phyloP scores from a whole-genome alignment of 2,329 filamentous ascomycete species.

The Hypomyces rosellus region DNA sequence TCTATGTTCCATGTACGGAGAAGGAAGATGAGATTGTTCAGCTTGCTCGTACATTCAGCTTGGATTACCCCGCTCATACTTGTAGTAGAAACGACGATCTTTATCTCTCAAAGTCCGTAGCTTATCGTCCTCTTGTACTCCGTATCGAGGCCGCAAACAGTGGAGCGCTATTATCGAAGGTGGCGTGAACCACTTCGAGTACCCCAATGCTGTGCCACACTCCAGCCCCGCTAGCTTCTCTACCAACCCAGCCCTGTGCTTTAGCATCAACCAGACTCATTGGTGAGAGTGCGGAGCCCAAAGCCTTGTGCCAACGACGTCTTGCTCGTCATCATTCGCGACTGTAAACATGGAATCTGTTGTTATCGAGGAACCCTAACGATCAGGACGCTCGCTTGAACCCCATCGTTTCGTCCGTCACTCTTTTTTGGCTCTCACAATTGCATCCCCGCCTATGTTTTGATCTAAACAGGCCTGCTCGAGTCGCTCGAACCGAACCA shows the following conservation, averaged over 20 bases:
- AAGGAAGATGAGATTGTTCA: too few relatives aligned
- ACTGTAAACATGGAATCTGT: background rate
- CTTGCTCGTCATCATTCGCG: background rate
- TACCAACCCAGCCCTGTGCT: background rate
- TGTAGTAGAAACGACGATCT: too few relatives aligned
- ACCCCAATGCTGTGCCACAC: background rate
- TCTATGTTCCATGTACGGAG: too few relatives aligned
- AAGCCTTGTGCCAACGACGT: background rate
- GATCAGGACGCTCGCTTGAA: background rate
- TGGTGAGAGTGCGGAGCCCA: background rate
- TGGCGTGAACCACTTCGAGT: too few relatives aligned
- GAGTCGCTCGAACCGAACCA: background rate
- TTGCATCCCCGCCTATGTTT: background rate
- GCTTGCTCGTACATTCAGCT: too few relatives aligned
- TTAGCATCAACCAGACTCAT: background rate
- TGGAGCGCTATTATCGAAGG: too few relatives aligned
- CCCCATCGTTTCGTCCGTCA: background rate
- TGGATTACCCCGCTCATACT: too few relatives aligned
- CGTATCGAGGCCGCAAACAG: too few relatives aligned
- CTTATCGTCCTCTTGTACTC: too few relatives aligned
- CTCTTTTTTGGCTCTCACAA: background rate
- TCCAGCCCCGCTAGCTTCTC: background rate
- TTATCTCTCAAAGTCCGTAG: too few relatives aligned
- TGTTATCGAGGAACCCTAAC: background rate
- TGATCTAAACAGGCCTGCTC: background rate